Evolutionary conservation across 23 red algal genomes (phyloP), one percentile per base, ranked within the genome.

Genomic region (Agarophyton chilense): DNA sequence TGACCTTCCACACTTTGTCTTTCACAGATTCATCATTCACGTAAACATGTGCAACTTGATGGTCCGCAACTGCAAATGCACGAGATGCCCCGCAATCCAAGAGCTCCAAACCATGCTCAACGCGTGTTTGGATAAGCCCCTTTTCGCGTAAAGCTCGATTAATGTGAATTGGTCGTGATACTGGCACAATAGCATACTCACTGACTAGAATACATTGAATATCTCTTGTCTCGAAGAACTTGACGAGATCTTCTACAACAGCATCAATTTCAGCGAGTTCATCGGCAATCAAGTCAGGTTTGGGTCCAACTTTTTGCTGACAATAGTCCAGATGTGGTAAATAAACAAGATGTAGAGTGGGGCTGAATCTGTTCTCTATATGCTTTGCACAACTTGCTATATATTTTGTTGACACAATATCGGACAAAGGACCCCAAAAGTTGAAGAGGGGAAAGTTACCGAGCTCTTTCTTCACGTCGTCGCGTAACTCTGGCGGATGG

Each of bases 31-130:
- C 22, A 35, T 95, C 92, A 49, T 95, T 95, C 31, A 95, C 73
- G 65, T 95, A 90, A 11, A 95, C 84, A 47, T 95, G 92, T 0
- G 92, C 92, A 4, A 95, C 51, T 73, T 95, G 92, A 54, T 95
- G 92, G 35, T 95, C 92, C 4, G 86, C 84, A 2, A 90, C 86
- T 22, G 92, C 92, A 42, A 95, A 95, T 3, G 92, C 92, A 0
- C 57, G 54, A 24, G 63, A 84, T 7, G 92, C 92, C 17, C 92
- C 92, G 14, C 55, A 33, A 42, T 95, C 92, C n/a, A 95, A 77
- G 10, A 75, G 49, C 72, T 95, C 92, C 14, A 45, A 44, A 21
- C 81, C 85, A 21, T 74, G 71, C 52, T 95, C 92, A 7, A 47
- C n/a, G 25, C 84, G 76, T 7, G 81, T 58, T 41, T 68, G 19